Evolutionary conservation across 1,284 basidiomycete genomes (phyloP).

Genomic region (Sanghuangporus baumii): DNA sequence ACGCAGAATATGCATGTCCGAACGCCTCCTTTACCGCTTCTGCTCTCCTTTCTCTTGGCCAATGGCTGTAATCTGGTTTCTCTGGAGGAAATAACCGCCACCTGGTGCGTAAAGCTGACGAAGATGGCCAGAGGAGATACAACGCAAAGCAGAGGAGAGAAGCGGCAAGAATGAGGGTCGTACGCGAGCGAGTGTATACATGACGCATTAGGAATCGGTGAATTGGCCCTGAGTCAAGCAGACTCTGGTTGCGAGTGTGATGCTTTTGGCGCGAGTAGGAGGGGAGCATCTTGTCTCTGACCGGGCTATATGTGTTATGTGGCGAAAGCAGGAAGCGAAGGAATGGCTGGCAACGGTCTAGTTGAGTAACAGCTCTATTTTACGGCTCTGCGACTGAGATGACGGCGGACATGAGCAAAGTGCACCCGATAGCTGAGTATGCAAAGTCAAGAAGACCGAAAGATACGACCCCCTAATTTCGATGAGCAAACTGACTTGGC

Average conservation of each 20-base stretch:
- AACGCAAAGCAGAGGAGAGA: background rate
- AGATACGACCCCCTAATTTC: too few relatives aligned
- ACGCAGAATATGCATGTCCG: conserved; percentile 58
- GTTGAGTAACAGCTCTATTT: too few relatives aligned
- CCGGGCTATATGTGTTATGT: background rate
- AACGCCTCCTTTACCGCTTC: conserved; percentile 54
- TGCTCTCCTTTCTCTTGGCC: conserved; percentile 34
- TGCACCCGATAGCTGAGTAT: too few relatives aligned
- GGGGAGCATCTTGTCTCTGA: background rate
- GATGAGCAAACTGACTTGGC: too few relatives aligned
- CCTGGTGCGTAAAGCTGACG: background rate
- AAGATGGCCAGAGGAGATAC: conserved; percentile 8
- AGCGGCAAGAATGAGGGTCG: background rate
- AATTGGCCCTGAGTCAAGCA: background rate
- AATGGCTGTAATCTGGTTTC: background rate
- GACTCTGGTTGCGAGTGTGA: background rate
- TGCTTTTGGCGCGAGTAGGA: background rate
- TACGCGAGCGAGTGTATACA: background rate
- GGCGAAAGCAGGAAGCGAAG: too few relatives aligned
- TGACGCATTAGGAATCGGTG: conserved; percentile 4
- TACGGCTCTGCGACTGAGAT: too few relatives aligned
- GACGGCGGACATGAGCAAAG: too few relatives aligned
- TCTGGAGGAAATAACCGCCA: background rate
- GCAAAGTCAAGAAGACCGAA: too few relatives aligned
- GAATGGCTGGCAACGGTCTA: too few relatives aligned